These are phyloP conservation scores for Sordariomycetes sp. DNA, from an alignment of 2,329 filamentous ascomycete species.

Conservation along the genomic window DNA sequence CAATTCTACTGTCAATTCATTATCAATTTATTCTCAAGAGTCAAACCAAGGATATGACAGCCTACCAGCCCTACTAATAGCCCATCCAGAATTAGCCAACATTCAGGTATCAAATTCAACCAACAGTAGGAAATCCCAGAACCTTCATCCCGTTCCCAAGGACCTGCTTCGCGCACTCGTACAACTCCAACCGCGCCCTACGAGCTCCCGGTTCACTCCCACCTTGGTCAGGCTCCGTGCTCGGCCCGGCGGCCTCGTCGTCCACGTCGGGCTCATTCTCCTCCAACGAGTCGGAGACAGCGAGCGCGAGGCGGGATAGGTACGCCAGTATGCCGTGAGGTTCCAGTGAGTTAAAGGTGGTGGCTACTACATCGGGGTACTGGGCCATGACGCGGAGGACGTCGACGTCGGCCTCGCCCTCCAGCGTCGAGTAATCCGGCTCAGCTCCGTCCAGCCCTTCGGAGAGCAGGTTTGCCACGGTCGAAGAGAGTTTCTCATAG, in stretches of 20 bases:
- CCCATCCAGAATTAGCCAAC: no score
- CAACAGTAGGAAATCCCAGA: conserved; percentile 20
- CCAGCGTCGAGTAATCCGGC: conserved; percentile 8
- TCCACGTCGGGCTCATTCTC: conserved; percentile 25
- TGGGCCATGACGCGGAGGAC: conserved; percentile 46
- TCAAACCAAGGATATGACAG: no score
- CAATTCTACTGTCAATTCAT: no score
- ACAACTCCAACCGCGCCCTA: conserved; percentile 47
- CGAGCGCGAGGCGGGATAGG: conserved; percentile 20
- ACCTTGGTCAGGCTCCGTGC: background rate
- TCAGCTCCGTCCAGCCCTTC: background rate
- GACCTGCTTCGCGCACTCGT: conserved; percentile 28
- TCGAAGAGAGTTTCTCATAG: background rate
- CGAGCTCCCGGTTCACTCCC: conserved; percentile 29
- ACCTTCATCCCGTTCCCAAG: conserved; percentile 20
- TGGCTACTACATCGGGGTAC: conserved; percentile 54
- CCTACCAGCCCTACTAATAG: no score
- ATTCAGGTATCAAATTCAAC: no score
- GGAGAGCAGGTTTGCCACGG: background rate
- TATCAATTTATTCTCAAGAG: no score
- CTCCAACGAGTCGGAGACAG: conserved; percentile 27
- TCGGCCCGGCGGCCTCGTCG: background rate
- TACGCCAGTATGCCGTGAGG: conserved; percentile 57
- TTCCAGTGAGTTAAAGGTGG: conserved; percentile 56
- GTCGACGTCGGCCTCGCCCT: conserved; percentile 13